Evolutionary conservation across 1,139 yeast species (phyloP).

Genomic region (Yamadazyma mexicana): DNA sequence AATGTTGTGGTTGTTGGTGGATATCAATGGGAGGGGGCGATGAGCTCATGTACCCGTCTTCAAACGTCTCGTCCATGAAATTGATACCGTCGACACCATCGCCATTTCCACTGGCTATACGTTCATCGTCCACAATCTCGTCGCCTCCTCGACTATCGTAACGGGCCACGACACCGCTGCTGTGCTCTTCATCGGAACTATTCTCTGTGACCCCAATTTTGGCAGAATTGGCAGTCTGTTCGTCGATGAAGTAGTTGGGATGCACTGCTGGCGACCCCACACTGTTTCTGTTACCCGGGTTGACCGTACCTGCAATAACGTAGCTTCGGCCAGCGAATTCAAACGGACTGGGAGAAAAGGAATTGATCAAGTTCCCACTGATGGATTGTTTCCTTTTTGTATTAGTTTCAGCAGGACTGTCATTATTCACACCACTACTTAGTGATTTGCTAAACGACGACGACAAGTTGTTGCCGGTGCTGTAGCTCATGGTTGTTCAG

Average conservation of each 20-base stretch:
- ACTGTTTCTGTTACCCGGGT: constrained; percentile 15
- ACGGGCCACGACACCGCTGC: neutral
- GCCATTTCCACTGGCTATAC: constrained; percentile 1
- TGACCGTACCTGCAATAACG: constrained; percentile 22
- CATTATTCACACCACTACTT: neutral
- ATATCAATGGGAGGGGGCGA: constrained; percentile 29
- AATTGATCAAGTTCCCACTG: constrained; percentile 8
- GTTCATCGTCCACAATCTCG: constrained; percentile 4
- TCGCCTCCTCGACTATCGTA: neutral
- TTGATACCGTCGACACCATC: neutral
- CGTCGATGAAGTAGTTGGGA: constrained; percentile 54
- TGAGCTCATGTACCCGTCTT: constrained; percentile 18
- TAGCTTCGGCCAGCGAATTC: constrained; percentile 49
- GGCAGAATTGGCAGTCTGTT: constrained; percentile 65
- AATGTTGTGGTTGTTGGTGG: constrained; percentile 1
- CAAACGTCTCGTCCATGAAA: constrained; percentile 6
- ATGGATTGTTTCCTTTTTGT: constrained; percentile 8
- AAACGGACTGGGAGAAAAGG: constrained; percentile 26
- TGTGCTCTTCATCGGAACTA: constrained; percentile 9
- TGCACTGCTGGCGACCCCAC: constrained; percentile 39
- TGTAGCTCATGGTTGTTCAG: constrained; percentile 12
- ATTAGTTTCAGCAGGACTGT: neutral
- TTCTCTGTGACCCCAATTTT: constrained; percentile 55
- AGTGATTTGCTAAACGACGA: constrained; percentile 2
- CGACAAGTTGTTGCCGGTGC: constrained; percentile 4